These are phyloP conservation scores for Diplodia intermedia DNA, from an alignment of 2,329 filamentous ascomycete species.

Conservation along the genomic window DNA sequence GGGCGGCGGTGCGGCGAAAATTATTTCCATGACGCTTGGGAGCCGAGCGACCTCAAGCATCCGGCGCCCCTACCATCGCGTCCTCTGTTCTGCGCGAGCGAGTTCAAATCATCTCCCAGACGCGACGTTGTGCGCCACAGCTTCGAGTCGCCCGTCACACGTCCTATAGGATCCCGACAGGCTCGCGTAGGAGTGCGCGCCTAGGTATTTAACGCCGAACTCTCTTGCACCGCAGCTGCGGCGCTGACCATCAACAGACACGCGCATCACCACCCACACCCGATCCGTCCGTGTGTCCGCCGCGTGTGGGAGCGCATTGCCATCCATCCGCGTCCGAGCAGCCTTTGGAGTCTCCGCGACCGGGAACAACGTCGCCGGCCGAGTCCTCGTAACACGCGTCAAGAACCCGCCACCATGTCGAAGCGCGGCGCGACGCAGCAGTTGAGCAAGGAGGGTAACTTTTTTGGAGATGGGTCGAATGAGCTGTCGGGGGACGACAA, in stretches of 20 bases:
- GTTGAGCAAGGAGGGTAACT: constrained; percentile 43
- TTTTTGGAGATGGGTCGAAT: constrained; percentile 41
- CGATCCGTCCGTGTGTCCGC: background rate
- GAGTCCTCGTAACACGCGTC: background rate
- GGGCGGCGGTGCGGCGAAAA: constrained; percentile 19
- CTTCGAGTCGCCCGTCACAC: background rate
- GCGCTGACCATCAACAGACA: constrained; percentile 28
- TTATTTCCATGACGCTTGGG: constrained; percentile 19
- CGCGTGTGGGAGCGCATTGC: background rate
- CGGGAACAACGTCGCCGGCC: background rate
- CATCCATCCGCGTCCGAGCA: background rate
- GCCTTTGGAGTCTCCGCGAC: background rate
- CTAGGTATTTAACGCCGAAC: background rate
- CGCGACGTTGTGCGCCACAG: constrained; percentile 12
- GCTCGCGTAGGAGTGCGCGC: background rate
- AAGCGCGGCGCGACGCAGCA: constrained; percentile 51
- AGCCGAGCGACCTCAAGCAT: constrained; percentile 25
- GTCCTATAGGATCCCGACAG: background rate
- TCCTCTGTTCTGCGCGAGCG: constrained; percentile 21
- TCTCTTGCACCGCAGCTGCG: background rate
- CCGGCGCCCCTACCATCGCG: constrained; percentile 29
- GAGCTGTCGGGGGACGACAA: constrained; percentile 53
- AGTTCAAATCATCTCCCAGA: constrained; percentile 12
- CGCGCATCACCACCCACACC: constrained; percentile 11
- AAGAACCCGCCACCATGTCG: constrained; percentile 42